A percentile compares a stretch with the other conserved stretches of the same genome.
These are phyloP conservation scores for Russula griseocarnosa DNA, from an alignment of 768 basidiomycete species.

Conservation along the genomic window DNA sequence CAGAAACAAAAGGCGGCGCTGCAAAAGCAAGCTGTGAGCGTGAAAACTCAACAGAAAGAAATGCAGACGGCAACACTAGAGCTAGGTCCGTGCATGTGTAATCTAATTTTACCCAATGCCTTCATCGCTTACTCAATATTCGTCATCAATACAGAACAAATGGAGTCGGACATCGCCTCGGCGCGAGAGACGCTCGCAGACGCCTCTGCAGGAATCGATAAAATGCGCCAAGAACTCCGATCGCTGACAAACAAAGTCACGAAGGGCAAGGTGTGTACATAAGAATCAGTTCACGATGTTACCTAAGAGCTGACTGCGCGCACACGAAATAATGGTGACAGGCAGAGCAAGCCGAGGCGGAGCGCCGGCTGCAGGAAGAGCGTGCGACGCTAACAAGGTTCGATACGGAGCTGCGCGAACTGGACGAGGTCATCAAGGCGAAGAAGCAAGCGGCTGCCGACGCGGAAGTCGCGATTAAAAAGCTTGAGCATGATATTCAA, in stretches of 20 bases:
- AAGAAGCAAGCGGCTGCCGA: constrained; percentile 71
- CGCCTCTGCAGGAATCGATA: constrained; percentile 14
- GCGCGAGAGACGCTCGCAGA: constrained; percentile 15
- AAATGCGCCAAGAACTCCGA: constrained; percentile 21
- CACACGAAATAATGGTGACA: constrained; percentile 30
- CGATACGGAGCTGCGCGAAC: constrained; percentile 80
- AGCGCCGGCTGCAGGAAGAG: constrained; percentile 74
- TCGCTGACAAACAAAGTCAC: constrained; percentile 11
- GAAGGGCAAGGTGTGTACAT: constrained; percentile 7
- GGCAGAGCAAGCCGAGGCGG: constrained; percentile 59
- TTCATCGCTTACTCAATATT: not conserved
- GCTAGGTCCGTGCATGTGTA: constrained; percentile 53
- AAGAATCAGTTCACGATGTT: too few relatives aligned
- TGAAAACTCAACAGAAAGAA: constrained; percentile 89
- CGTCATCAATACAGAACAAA: constrained; percentile 54
- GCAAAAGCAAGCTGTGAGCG: constrained; percentile 72
- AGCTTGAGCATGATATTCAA: constrained; percentile 67
- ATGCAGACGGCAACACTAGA: constrained; percentile 84
- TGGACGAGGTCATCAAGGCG: constrained; percentile 76
- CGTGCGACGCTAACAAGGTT: constrained; percentile 83
- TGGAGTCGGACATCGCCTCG: constrained; percentile 61
- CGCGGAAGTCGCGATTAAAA: constrained; percentile 58
- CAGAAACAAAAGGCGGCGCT: constrained; percentile 73
- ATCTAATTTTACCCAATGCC: not conserved
- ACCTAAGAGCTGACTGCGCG: not conserved